Percentiles rank a stretch among this genome's conserved stretches.
Conservation (phyloP, 192 early-diverging fungal genomes). For the Gaertneriomyces sp. region DNA sequence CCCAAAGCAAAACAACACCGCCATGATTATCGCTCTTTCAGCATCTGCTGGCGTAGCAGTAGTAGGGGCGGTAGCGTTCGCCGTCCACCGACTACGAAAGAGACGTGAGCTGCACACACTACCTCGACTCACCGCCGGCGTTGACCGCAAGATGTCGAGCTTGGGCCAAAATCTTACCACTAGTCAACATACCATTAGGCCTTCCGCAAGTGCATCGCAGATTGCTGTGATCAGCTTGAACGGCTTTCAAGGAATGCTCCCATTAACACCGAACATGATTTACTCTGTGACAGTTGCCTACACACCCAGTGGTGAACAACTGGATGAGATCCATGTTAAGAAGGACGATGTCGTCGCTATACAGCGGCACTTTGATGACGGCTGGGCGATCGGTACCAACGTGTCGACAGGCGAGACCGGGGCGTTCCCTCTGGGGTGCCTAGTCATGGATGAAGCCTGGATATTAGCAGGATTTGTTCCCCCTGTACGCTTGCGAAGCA, state of each 20-base stretch:
- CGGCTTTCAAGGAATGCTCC: background rate
- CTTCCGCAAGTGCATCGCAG: background rate
- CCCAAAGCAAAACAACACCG: background rate
- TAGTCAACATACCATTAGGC: background rate
- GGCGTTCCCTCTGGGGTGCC: constrained; percentile 81
- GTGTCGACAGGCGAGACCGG: constrained; percentile 66
- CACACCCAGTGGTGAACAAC: constrained; percentile 47
- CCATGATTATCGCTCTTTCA: background rate
- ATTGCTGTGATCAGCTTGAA: background rate
- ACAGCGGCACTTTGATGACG: constrained; percentile 77
- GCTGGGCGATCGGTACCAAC: constrained; percentile 85
- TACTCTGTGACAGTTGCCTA: constrained; percentile 55
- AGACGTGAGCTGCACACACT: background rate
- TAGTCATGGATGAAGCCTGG: constrained; percentile 38
- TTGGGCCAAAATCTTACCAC: too few relatives aligned
- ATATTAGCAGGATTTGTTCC: background rate
- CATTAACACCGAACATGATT: constrained; percentile 10
- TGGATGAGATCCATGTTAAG: constrained; percentile 74
- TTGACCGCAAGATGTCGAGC: background rate
- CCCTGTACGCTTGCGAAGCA: too few relatives aligned
- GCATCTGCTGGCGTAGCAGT: background rate
- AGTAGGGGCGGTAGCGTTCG: background rate
- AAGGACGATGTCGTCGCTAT: constrained; percentile 70
- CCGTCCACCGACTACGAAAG: constrained; percentile 5
- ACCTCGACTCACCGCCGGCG: constrained; percentile 4